Evolutionary conservation across 768 basidiomycete genomes (phyloP).

Genomic region (Vararia minispora): DNA sequence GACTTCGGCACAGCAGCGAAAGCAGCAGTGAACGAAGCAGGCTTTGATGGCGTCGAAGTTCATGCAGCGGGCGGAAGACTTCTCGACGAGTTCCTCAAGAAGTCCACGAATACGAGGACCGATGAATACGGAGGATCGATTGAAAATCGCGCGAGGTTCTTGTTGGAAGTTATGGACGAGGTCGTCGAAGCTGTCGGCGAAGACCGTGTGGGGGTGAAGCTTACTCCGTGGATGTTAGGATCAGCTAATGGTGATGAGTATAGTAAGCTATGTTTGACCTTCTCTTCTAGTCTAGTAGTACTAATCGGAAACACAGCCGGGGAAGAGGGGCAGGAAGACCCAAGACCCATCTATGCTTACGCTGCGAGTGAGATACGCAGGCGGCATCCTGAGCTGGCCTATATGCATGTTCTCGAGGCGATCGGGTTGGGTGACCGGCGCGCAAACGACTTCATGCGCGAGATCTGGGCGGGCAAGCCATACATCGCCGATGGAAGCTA

Average conservation of each 20-base stretch:
- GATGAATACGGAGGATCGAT: constrained; percentile 40
- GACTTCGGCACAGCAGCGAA: constrained; percentile 16
- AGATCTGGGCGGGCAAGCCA: constrained; percentile 31
- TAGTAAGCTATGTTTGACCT: constrained; percentile 19
- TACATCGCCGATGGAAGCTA: constrained; percentile 36
- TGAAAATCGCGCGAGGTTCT: constrained; percentile 36
- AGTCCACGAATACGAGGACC: constrained; percentile 27
- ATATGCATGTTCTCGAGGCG: constrained; percentile 27
- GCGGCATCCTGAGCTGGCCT: constrained; percentile 29
- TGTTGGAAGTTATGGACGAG: constrained; percentile 30
- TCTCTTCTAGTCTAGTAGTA: constrained; percentile 8
- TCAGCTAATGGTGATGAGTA: no score
- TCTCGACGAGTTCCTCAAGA: constrained; percentile 31
- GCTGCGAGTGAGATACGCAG: constrained; percentile 29
- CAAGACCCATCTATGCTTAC: constrained; percentile 42
- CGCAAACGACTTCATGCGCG: constrained; percentile 33
- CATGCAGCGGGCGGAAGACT: constrained; percentile 24
- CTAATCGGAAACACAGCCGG: constrained; percentile 1
- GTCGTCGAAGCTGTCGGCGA: constrained; percentile 29
- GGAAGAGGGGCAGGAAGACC: constrained; percentile 42
- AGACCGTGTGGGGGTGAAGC: constrained; percentile 28
- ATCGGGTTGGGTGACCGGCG: constrained; percentile 2
- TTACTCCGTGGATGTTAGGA: constrained; percentile 25
- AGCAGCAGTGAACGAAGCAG: constrained; percentile 18
- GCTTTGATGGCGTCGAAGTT: constrained; percentile 37